phyloP scores from a whole-genome alignment of 495 filamentous ascomycete species.

The Xylaria cubensis region DNA sequence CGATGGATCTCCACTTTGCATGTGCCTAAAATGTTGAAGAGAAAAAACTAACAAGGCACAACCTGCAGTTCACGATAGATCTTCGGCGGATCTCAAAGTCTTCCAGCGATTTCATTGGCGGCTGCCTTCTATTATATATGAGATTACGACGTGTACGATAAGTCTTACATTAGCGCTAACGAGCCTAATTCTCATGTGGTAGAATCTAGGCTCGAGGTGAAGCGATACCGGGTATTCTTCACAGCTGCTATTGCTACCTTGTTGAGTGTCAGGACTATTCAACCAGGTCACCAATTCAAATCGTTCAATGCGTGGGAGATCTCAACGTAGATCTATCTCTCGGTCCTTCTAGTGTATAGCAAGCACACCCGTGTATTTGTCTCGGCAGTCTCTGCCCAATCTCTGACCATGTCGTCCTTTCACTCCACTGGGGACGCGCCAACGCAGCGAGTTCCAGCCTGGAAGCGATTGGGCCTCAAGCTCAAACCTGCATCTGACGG shows the following conservation, averaged over 20 bases:
- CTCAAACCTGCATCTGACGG: slow-evolving; percentile 65
- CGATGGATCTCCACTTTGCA: neutral
- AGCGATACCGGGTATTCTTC: neutral
- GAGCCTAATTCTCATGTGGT: slow-evolving; percentile 10
- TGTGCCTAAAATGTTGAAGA: slow-evolving; percentile 1
- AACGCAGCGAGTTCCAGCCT: slow-evolving; percentile 66
- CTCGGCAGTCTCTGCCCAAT: slow-evolving; percentile 23
- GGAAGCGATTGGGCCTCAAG: slow-evolving; percentile 80
- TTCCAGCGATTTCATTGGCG: slow-evolving; percentile 37
- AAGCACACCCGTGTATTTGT: neutral
- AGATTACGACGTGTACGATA: neutral
- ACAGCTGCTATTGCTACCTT: neutral
- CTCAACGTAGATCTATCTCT: neutral
- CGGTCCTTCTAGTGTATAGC: neutral
- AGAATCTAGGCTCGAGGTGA: slow-evolving; percentile 13
- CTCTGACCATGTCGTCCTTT: slow-evolving; percentile 41
- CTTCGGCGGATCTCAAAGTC: slow-evolving; percentile 24
- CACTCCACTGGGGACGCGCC: slow-evolving; percentile 40
- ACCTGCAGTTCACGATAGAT: slow-evolving; percentile 20
- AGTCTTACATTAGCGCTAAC: slow-evolving; percentile 4
- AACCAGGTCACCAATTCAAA: neutral
- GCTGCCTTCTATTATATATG: slow-evolving; percentile 4
- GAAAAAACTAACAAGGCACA: slow-evolving; percentile 4
- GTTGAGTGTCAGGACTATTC: neutral
- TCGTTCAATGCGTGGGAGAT: neutral